Percentiles rank a stretch among this genome's conserved stretches.
These are phyloP conservation scores for Talaromyces funiculosus DNA, from an alignment of 2,329 filamentous ascomycete genomes.

Conservation along the genomic window DNA sequence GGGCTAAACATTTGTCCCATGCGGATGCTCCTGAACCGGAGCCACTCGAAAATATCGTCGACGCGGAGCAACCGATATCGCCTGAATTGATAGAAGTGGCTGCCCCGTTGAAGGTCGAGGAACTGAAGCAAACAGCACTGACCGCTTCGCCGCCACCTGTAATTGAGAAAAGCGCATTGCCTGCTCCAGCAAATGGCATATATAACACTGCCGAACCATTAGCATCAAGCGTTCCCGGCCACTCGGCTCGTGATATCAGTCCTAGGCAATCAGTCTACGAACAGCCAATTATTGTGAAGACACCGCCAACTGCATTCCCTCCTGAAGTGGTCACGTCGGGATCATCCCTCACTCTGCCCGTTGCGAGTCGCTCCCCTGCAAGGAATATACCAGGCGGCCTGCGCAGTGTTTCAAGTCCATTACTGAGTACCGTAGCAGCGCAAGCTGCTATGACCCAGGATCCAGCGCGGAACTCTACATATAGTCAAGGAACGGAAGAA, in stretches of 20 bases:
- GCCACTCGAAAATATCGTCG: constrained; percentile 26
- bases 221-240: not conserved
- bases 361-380: not conserved
- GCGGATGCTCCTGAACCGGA: constrained; percentile 67
- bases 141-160: constrained; percentile 44
- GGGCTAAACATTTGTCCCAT: constrained; percentile 80
- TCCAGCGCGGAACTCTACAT: not conserved
- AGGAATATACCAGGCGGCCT: not conserved
- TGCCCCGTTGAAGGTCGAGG: constrained; percentile 58
- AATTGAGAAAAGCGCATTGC: constrained; percentile 17
- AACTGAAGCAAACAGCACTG: constrained; percentile 59
- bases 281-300: not conserved
- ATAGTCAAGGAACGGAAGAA: constrained; percentile 17
- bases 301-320: not conserved
- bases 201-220: constrained; percentile 3
- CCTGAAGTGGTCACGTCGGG: not conserved
- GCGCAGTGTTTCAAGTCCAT: constrained; percentile 20
- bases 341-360: not conserved
- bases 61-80: constrained; percentile 4
- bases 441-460: constrained; percentile 14
- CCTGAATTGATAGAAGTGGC: constrained; percentile 44
- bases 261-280: not conserved
- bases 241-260: not conserved
- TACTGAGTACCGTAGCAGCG: constrained; percentile 18
- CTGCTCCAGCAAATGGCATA: not conserved